Evolutionary conservation across 768 basidiomycete species (phyloP), one percentile per base, ranked within the genome.

Genomic region (Lyophyllum semitale): DNA sequence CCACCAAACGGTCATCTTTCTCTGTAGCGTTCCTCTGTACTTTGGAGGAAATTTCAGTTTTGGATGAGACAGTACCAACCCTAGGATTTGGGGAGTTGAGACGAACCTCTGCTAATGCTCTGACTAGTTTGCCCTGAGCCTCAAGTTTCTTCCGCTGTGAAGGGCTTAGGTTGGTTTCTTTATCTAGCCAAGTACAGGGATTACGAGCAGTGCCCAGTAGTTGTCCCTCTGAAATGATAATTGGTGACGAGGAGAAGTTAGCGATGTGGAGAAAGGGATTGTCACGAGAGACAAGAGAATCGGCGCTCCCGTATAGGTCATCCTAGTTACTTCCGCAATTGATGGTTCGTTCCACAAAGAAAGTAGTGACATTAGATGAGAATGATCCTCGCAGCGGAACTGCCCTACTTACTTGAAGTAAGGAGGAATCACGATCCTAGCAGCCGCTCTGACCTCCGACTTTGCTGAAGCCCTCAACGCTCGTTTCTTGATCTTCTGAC

Each of bases 311-410:
- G 30, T 58, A 59, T 1, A 54, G 11, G 1, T 51, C 51, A 7
- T 59, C 50, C 3, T 26, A 23, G 41, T 59, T 54, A 11, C 55
- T 59, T 23, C 53, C 15, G 0, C 1, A 27, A 1, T 18, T 22
- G 8, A 65, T 23, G 12, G 48, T 43, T 15, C 55, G 26, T 50
- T 67, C 64, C 1, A 65, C 49, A 22, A 62, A 60, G 0, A 66
- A 15, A 8, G 20, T 15, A 25, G 4, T 15, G 8, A 42, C 22
- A 1, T 53, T 40, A 1, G 15, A 6, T 3, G 55, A 27, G 38
- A 46, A 59, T 53, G 1, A 51, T 2, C 17, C 23, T n/a, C 20
- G 26, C 13, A 67, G 59, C 0, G 44, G 33, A 8, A 67, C 22
- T 8, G 40, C 38, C 5, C 59, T 37, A 35, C 48, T 56, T 12